Conservation (phyloP, 2,329 filamentous ascomycete genomes). For the Monilinia aucupariae region DNA sequence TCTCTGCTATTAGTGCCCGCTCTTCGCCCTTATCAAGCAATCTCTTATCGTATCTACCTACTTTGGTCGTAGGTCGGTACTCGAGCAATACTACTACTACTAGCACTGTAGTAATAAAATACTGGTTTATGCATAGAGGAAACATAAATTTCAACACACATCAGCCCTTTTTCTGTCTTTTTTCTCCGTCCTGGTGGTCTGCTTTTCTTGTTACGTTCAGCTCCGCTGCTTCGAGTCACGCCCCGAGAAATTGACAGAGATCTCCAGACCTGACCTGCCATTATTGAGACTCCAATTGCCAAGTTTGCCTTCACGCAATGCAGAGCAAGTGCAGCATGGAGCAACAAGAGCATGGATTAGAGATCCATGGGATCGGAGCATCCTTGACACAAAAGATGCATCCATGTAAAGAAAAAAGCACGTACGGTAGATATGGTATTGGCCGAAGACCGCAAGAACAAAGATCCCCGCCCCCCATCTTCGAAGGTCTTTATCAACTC, state of each 20-base stretch:
- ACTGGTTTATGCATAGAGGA: too few species aligned
- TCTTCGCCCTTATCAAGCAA: neutral
- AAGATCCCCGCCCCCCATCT: conserved; percentile 6
- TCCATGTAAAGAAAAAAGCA: neutral
- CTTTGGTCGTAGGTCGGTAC: too few species aligned
- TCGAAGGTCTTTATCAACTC: neutral
- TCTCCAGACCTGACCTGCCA: neutral
- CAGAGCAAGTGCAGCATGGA: neutral
- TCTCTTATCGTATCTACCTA: neutral
- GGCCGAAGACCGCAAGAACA: neutral
- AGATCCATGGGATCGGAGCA: neutral
- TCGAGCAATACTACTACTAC: too few species aligned
- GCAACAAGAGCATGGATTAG: neutral
- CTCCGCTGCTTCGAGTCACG: neutral
- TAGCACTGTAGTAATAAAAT: too few species aligned
- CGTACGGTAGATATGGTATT: neutral
- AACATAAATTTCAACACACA: neutral
- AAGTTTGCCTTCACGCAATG: neutral
- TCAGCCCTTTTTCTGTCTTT: neutral
- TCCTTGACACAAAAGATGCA: neutral
- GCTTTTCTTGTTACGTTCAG: neutral
- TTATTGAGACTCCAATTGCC: neutral
- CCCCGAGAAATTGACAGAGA: neutral
- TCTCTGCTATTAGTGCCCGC: neutral
- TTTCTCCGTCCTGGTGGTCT: neutral